Percentiles rank a stretch among this genome's conserved stretches.
Conservation (phyloP, 73 alveolate species). For the Tetrahymena malaccensis region DNA sequence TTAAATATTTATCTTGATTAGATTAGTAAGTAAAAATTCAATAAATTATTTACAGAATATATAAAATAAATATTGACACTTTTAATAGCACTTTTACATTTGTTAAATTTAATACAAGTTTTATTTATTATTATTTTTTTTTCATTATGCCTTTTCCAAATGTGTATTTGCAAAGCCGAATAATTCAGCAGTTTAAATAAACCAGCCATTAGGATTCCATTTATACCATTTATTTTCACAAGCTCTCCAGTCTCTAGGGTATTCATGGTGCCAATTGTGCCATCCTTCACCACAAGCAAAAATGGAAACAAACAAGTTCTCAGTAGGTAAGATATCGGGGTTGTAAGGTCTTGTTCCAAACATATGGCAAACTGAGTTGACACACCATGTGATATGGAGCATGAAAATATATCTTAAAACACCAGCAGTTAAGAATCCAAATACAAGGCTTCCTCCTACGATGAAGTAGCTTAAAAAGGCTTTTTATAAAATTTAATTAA, state of each 20-base stretch:
- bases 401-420: not conserved
- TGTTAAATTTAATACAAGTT: not conserved
- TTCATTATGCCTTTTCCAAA: not conserved
- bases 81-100: not conserved
- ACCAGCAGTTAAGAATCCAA: conserved; percentile 6
- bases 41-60: not conserved
- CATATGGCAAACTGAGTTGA: conserved; percentile 3
- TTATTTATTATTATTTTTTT: too few species aligned
- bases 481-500: not conserved
- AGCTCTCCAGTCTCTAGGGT: conserved; percentile 10
- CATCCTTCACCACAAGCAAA: conserved; percentile 19
- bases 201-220: not conserved
- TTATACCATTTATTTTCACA: not conserved
- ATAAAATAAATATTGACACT: not conserved
- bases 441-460: not conserved
- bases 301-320: not conserved
- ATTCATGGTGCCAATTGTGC: conserved; percentile 34
- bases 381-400: conserved; percentile 18
- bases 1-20: too few species aligned
- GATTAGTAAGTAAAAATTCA: not conserved
- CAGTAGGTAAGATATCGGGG: not conserved
- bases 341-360: conserved; percentile 11
- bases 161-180: not conserved
- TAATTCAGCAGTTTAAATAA: not conserved
- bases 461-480: not conserved